Base-by-base conservation (phyloP, 768 basidiomycete species). In the Pleurotus tuber-regium region DNA sequence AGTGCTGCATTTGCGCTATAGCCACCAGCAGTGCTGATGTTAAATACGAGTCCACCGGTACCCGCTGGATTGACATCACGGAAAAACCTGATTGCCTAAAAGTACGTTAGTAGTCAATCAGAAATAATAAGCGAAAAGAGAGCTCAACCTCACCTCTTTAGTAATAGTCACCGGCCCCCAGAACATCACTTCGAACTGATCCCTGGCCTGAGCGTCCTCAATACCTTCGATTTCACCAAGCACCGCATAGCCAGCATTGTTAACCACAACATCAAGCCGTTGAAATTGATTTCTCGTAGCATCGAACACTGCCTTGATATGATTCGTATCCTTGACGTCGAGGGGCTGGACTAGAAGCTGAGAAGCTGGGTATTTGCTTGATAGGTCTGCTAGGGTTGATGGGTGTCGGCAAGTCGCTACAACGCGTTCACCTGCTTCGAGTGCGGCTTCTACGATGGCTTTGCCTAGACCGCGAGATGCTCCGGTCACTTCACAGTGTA, bases 341-440 rank as follows among this genome's bases (percentile, higher is more conserved):
- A 71, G 58, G 24, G 61, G 59, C 43, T 73, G 48, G 40, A 70
- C 44, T 44, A 74, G 60, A 4, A 76, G 66, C 40, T 55, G 64
- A 1, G 62, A 57, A n/a, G 59, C 51, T 9, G 65, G 30, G 52
- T 72, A 70, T 19, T 57, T 51, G 0, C 54, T 42, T 3, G 54
- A 38, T 21, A 75, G 69, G 33, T 64, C 62, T 16, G 55, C 50
- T 30, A 76, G 61, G 1, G 43, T 57, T 6, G 56, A 61, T 5
- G 72, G 74, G 50, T 57, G 62, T 38, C 72, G 66, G 31, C 70
- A 55, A 11, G 73, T 72, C 7, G 75, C 75, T 48, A 71, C 63
- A 40, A 67, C 73, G 10, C 46, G 67, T 48, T 74, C 72, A 26
- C 73, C 75, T 9, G 62, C 60, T 21, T 54, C 57, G 23, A 77